Base-by-base conservation (phyloP, 2,329 filamentous ascomycete species). In the Penicillium aurantiogriseum region DNA sequence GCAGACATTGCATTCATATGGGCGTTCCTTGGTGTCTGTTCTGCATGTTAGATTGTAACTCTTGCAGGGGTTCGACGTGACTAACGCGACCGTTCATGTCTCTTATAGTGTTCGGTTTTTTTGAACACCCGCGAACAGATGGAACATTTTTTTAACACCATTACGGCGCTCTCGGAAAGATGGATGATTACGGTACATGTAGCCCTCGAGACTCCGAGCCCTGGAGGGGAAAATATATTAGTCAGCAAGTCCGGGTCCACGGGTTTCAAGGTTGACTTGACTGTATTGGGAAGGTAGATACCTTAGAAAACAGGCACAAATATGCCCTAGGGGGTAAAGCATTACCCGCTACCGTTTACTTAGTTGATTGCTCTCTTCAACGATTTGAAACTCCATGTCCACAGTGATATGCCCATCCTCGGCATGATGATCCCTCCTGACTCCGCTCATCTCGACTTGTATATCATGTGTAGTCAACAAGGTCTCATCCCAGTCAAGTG, bases 31-130 rank as follows among this genome's bases (percentile, higher is more conserved):
- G 25, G 81, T 83, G 67, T 83, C 81, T 83, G 58, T n/a, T 25
- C 35, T 38, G 47, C 6, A 38, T 27, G 52, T 64, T 51, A 63
- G 60, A n/a, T 42, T 39, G 35, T 13, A 38, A 21, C 21, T 49
- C 25, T 35, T 33, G 38, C 15, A 51, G 5, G 29, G 27, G 42
- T 43, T 51, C 31, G 36, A 39, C n/a, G 58, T 53, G 33, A 74
- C 80, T 66, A 72, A 83, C 81, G 81, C 56, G 81, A 83, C 65
- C 81, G 76, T 66, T 83, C 80, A 68, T 83, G 81, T 42, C 81
- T 77, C 67, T 82, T 82, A 64, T 81, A 79, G 69, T 83, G 81
- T 66, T 83, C 81, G 31, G 79, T 80, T 70, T 83, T 83, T 60
- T 80, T 81, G 72, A 83, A 83, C 60, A 78, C 79, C 60, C 80